These are phyloP conservation scores for Pseudozyma pruni DNA, from an alignment of 1,284 basidiomycete species.

Conservation along the genomic window DNA sequence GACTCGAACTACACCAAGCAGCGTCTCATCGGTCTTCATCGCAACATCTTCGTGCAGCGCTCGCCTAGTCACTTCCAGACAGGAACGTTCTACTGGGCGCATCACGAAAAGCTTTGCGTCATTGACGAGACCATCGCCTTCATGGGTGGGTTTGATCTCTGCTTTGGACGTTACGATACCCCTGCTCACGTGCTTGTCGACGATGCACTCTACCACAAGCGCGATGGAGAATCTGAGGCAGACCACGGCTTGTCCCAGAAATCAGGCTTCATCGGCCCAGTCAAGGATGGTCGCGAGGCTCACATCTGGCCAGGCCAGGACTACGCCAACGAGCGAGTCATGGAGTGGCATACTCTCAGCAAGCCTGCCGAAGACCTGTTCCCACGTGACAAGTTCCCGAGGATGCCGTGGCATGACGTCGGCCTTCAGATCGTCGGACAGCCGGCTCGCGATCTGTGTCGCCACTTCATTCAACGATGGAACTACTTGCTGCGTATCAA, in stretches of 20 bases:
- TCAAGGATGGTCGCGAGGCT: slow-evolving; percentile 72
- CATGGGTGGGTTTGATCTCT: slow-evolving; percentile 96
- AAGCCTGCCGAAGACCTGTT: slow-evolving; percentile 96
- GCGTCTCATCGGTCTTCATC: slow-evolving; percentile 83
- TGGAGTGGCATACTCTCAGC: slow-evolving; percentile 86
- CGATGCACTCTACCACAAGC: slow-evolving; percentile 72
- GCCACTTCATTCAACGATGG: slow-evolving; percentile 93
- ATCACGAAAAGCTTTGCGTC: slow-evolving; percentile 98
- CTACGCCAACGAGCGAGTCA: slow-evolving; percentile 88
- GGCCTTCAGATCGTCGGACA: slow-evolving; percentile 95
- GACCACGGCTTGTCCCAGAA: slow-evolving; percentile 29
- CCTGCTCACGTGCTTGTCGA: slow-evolving; percentile 91
- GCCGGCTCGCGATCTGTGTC: slow-evolving; percentile 90
- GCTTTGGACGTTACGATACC: slow-evolving; percentile 76
- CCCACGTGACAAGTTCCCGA: slow-evolving; percentile 84
- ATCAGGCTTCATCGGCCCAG: slow-evolving; percentile 50
- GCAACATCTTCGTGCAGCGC: slow-evolving; percentile 94
- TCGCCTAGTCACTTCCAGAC: slow-evolving; percentile 98
- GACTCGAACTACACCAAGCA: slow-evolving; percentile 84
- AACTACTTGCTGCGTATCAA: slow-evolving; percentile 66
- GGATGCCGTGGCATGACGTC: slow-evolving; percentile 99
- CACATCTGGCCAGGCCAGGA: slow-evolving; percentile 91
- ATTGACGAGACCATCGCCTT: slow-evolving; percentile 97
- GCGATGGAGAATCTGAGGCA: slow-evolving; percentile 23
- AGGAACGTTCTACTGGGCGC: slow-evolving; percentile 91